A percentile compares a stretch with the other conserved stretches of the same genome.
Evolutionary conservation across 139 green algal genomes (phyloP).

Genomic region (Asterochloris sp.): DNA sequence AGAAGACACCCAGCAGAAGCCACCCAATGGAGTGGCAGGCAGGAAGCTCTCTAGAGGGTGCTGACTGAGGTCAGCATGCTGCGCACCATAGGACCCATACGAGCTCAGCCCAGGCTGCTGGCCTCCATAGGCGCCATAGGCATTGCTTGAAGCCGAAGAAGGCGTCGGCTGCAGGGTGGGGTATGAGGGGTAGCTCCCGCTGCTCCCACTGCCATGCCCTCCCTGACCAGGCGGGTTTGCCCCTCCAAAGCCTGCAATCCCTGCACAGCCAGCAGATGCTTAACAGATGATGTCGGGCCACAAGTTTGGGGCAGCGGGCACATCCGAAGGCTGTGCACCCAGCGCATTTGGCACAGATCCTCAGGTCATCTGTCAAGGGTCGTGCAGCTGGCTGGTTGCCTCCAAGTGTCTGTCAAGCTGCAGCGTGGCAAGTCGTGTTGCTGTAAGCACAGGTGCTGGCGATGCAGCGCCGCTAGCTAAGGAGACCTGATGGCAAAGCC

Average conservation of each 20-base stretch:
- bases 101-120: conserved; percentile 2
- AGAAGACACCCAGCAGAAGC: conserved; percentile 12
- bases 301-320: neutral
- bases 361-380: neutral
- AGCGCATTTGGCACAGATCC: neutral
- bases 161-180: conserved; percentile 3
- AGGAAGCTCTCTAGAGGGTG: conserved; percentile 23
- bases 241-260: conserved; percentile 31
- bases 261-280: conserved; percentile 4
- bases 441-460: neutral
- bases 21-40: conserved; percentile 5
- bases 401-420: neutral
- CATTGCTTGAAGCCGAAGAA: neutral
- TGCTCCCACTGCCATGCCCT: neutral
- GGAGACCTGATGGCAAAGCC: neutral
- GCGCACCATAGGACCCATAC: neutral
- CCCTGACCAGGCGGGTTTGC: neutral
- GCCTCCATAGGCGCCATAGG: neutral
- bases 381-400: neutral
- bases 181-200: conserved; percentile 18
- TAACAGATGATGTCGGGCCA: neutral
- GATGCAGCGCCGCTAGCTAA: neutral
- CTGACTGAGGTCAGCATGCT: conserved; percentile 7
- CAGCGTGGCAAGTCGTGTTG: neutral
- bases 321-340: neutral